A percentile compares a stretch with the other conserved stretches of the same genome.
Conservation (phyloP, 345 rosid genomes). For the Eucalyptus curtisii region DNA sequence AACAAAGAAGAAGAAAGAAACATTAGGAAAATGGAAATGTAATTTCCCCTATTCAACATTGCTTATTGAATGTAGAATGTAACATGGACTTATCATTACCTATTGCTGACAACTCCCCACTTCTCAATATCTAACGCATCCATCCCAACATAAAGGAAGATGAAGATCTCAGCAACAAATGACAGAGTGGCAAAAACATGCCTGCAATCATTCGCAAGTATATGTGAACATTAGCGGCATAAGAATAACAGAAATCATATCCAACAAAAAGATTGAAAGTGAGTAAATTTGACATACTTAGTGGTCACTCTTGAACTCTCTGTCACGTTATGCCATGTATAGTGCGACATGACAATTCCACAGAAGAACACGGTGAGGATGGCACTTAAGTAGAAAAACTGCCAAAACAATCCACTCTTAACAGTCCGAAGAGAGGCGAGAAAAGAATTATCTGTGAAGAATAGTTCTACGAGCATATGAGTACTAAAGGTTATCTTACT, state of each 20-base stretch:
- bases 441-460: background rate
- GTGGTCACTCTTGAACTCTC: slow-evolving; percentile 39
- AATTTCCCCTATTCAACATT: background rate
- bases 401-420: background rate
- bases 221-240: background rate
- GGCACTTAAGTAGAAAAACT: slow-evolving; percentile 34
- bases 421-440: background rate
- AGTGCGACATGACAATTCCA: slow-evolving; percentile 45
- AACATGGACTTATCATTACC: background rate
- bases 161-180: slow-evolving; percentile 36
- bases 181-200: slow-evolving; percentile 39
- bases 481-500: slow-evolving; percentile 5
- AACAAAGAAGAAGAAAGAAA: background rate
- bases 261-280: too few relatives aligned
- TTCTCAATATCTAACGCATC: slow-evolving; percentile 42
- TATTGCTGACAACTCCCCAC: slow-evolving; percentile 29
- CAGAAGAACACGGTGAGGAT: slow-evolving; percentile 44
- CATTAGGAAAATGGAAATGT: background rate
- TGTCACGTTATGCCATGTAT: slow-evolving; percentile 42
- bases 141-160: slow-evolving; percentile 48
- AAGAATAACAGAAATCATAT: background rate
- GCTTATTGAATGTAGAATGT: background rate
- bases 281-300: slow-evolving; percentile 8
- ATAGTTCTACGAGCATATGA: background rate
- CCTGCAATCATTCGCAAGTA: slow-evolving; percentile 5